Conservation (phyloP, 495 filamentous ascomycete species). For the Astrothelium macrocarpum region DNA sequence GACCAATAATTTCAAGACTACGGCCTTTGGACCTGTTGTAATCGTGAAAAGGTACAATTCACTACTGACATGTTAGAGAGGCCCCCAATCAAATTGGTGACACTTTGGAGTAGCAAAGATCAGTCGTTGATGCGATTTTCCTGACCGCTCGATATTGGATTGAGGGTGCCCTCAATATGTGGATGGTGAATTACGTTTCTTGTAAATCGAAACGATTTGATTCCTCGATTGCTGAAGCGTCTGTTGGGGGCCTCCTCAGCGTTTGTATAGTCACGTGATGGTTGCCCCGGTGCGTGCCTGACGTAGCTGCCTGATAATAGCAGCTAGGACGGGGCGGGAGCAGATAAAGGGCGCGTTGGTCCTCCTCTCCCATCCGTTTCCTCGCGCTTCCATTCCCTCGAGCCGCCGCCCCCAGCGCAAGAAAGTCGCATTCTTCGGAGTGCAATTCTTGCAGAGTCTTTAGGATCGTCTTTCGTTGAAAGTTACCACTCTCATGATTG, state of each 20-base stretch:
- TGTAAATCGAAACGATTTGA: too few species aligned
- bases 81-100: too few species aligned
- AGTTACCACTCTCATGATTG: constrained; percentile 5
- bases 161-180: too few species aligned
- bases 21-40: too few species aligned
- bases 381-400: constrained; percentile 9
- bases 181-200: too few species aligned
- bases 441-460: constrained; percentile 22
- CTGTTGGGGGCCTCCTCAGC: not conserved
- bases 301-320: not conserved
- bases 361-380: not conserved
- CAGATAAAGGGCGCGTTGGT: not conserved
- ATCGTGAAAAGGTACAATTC: too few species aligned
- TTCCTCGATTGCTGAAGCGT: too few species aligned
- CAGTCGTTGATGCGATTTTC: too few species aligned
- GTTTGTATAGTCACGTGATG: not conserved
- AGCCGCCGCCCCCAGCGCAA: constrained; percentile 9
- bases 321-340: not conserved
- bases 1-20: too few species aligned
- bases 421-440: not conserved
- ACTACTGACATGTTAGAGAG: too few species aligned
- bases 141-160: too few species aligned
- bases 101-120: too few species aligned
- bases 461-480: constrained; percentile 10
- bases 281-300: not conserved